Evolutionary conservation across 257 asterid species (phyloP).

Genomic region (Lantana camara): DNA sequence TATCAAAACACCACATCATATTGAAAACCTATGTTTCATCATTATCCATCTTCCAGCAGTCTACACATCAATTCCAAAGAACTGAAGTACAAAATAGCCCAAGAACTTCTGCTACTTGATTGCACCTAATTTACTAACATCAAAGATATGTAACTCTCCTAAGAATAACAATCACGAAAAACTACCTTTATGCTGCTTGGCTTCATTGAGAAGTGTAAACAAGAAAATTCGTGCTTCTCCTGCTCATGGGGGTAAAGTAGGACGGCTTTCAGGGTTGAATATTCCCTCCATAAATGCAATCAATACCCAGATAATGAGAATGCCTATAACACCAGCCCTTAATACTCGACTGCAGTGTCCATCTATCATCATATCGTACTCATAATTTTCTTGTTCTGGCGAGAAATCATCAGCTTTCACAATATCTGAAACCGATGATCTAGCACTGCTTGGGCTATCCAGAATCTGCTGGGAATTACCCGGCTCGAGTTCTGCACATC

Average conservation of each 20-base stretch:
- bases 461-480: conserved; percentile 24
- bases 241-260: conserved; percentile 34
- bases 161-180: neutral
- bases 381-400: conserved; percentile 29
- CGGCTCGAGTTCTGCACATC: conserved; percentile 47
- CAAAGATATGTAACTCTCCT: neutral
- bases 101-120: neutral
- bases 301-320: conserved; percentile 71
- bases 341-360: conserved; percentile 41
- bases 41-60: neutral
- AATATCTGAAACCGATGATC: conserved; percentile 34
- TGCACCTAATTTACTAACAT: neutral
- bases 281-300: conserved; percentile 63
- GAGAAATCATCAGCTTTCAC: conserved; percentile 35
- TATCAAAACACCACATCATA: neutral
- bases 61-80: neutral
- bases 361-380: conserved; percentile 36
- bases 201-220: neutral
- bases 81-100: neutral
- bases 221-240: neutral
- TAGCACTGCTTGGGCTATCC: conserved; percentile 17
- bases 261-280: conserved; percentile 58
- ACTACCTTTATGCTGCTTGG: neutral
- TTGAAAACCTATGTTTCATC: neutral
- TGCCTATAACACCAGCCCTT: conserved; percentile 60